Evolutionary conservation across 768 basidiomycete species (phyloP), one percentile per base, ranked within the genome.

Genomic region (Russula olivacea): DNA sequence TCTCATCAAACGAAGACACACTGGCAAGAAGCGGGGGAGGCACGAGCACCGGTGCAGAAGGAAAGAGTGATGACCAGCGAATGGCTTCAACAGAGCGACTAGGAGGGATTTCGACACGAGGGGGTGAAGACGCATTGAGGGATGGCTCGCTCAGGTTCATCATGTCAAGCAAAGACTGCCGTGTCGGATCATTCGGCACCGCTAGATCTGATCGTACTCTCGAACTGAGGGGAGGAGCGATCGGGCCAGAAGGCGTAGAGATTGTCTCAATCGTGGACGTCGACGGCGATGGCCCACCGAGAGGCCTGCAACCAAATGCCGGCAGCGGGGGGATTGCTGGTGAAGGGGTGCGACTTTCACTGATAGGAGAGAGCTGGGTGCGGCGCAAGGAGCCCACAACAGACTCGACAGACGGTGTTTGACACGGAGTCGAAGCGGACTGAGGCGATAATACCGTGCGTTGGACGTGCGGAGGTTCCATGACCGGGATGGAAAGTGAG

Each of bases 11-110:
- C 8, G 40, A 43, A 10, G 58, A 43, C 19, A 48, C 40, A 14
- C 48, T 49, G 3, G 58, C 40, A 6, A 50, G 21, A 55, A 11
- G 52, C 25, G 38, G 17, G 2, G 28, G 28, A 11, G 43, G 57
- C 28, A 59, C 36, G 11, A 58, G 25, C 14, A 63, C 47, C 14
- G 62, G 62, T 2, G 58, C 58, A 40, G 62, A 54, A 2, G 62
- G 62, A 40, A 63, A 63, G 19, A 63, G 45, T 1, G 62, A 63
- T 7, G 62, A 59, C 57, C 62, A 63, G 9, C 28, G 57, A 19
- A 49, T 30, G 23, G 45, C 5, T 21, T 59, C 57, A 9, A 40
- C 30, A 12, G 62, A 38, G 36, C 15, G 57, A 53, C 48, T 19
- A 10, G 38, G 3, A 25, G 58, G 62, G 12, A 49, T 8, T 8